Evolutionary conservation across 2,329 filamentous ascomycete species (phyloP).

Genomic region (Fusarium armeniacum): DNA sequence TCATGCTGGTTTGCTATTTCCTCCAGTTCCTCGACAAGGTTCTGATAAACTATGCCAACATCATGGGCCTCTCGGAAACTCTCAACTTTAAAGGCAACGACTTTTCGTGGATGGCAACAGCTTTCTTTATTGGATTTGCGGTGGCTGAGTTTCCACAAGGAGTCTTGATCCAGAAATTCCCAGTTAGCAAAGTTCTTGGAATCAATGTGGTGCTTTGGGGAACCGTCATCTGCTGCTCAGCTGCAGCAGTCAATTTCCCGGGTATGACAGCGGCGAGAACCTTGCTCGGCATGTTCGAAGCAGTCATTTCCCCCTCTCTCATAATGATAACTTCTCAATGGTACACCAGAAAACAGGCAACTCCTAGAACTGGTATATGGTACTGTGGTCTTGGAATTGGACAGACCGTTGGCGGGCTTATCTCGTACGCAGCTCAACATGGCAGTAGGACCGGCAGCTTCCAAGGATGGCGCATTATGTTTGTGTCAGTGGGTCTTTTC

Average conservation of each 20-base stretch:
- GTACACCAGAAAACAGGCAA: constrained; percentile 17
- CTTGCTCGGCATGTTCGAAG: constrained; percentile 26
- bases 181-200: constrained; percentile 5
- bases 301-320: not conserved
- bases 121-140: constrained; percentile 16
- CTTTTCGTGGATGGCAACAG: constrained; percentile 23
- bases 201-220: constrained; percentile 25
- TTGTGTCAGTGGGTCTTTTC: constrained; percentile 9
- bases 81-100: constrained; percentile 20
- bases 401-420: constrained; percentile 8
- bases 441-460: constrained; percentile 10
- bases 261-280: constrained; percentile 21
- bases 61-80: constrained; percentile 16
- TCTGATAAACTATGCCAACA: constrained; percentile 24
- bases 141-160: constrained; percentile 19
- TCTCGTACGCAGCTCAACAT: constrained; percentile 20
- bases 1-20: constrained; percentile 20
- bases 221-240: constrained; percentile 14
- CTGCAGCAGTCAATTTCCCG: constrained; percentile 9
- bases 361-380: constrained; percentile 21
- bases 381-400: constrained; percentile 23
- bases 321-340: constrained; percentile 25
- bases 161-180: constrained; percentile 14
- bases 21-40: constrained; percentile 24
- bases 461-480: constrained; percentile 17